These are phyloP conservation scores for Meredithiella fracta DNA, from an alignment of 2,329 filamentous ascomycete genomes.

Conservation along the genomic window DNA sequence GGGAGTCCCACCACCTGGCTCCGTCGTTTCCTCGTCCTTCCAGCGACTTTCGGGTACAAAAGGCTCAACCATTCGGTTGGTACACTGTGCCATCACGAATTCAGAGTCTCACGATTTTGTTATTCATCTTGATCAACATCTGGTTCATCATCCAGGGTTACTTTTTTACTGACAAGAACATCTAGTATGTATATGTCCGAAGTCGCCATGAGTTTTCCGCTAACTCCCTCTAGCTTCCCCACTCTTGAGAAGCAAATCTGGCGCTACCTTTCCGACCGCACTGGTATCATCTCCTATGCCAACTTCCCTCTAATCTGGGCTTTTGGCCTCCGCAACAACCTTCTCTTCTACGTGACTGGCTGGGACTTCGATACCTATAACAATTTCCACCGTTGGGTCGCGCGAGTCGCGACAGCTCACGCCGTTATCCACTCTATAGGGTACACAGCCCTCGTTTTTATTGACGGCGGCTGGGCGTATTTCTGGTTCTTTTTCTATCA, in stretches of 20 bases:
- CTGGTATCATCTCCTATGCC: slow-evolving; percentile 45
- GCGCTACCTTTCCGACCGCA: slow-evolving; percentile 45
- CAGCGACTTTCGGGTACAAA: slow-evolving; percentile 29
- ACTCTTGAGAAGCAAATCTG: slow-evolving; percentile 22
- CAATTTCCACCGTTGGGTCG: slow-evolving; percentile 50
- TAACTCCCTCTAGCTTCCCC: slow-evolving; percentile 21
- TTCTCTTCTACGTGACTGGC: slow-evolving; percentile 48
- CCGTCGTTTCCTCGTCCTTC: slow-evolving; percentile 22
- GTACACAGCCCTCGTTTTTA: slow-evolving; percentile 33
- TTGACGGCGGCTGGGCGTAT: slow-evolving; percentile 24
- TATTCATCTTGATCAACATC: slow-evolving; percentile 26
- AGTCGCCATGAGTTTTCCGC: background rate
- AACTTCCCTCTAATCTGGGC: slow-evolving; percentile 50
- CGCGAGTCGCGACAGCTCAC: slow-evolving; percentile 43
- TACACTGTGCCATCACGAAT: slow-evolving; percentile 28
- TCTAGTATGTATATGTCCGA: slow-evolving; percentile 23
- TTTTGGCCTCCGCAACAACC: slow-evolving; percentile 50
- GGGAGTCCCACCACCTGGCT: slow-evolving; percentile 18
- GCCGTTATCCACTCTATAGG: slow-evolving; percentile 46
- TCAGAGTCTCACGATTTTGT: slow-evolving; percentile 25
- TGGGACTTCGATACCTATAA: slow-evolving; percentile 54
- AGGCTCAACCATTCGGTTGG: slow-evolving; percentile 29
- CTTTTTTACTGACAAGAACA: slow-evolving; percentile 22
- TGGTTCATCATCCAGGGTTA: slow-evolving; percentile 24
- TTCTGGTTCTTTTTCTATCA: slow-evolving; percentile 25